Conservation (phyloP, 2,329 filamentous ascomycete genomes). For the Atkinsonella hypoxylon region DNA sequence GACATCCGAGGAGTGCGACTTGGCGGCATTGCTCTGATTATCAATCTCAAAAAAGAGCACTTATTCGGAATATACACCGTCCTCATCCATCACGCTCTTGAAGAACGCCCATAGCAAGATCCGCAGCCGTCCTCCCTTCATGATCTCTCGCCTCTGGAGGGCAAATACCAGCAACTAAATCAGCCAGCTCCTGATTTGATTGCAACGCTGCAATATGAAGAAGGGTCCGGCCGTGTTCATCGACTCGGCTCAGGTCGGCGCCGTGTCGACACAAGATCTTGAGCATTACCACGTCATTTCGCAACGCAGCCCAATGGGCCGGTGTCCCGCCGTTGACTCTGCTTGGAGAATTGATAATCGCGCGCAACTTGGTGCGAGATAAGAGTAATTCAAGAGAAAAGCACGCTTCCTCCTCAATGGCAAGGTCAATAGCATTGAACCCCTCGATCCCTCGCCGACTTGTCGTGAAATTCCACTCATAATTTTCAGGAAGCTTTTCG, state of each 20-base stretch:
- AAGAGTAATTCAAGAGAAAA: neutral
- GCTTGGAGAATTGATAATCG: neutral
- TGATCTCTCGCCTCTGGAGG: neutral
- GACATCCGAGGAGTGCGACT: no score
- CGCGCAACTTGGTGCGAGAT: neutral
- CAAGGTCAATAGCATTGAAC: neutral
- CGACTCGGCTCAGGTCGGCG: neutral
- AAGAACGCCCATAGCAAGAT: neutral
- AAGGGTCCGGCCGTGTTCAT: neutral
- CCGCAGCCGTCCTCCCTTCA: neutral
- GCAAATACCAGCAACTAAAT: neutral
- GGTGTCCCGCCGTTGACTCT: conserved; percentile 1
- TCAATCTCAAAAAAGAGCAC: no score
- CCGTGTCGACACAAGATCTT: neutral
- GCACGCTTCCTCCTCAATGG: neutral
- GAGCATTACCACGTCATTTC: neutral
- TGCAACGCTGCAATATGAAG: neutral
- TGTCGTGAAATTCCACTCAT: neutral
- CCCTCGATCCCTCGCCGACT: neutral
- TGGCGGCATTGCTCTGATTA: no score
- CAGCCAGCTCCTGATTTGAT: neutral
- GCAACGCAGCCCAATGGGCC: neutral
- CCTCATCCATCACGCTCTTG: no score
- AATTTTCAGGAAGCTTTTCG: neutral
- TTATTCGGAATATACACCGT: no score